Evolutionary conservation across 2,329 filamentous ascomycete genomes (phyloP).

Genomic region (Orbilia blumenaviensis): DNA sequence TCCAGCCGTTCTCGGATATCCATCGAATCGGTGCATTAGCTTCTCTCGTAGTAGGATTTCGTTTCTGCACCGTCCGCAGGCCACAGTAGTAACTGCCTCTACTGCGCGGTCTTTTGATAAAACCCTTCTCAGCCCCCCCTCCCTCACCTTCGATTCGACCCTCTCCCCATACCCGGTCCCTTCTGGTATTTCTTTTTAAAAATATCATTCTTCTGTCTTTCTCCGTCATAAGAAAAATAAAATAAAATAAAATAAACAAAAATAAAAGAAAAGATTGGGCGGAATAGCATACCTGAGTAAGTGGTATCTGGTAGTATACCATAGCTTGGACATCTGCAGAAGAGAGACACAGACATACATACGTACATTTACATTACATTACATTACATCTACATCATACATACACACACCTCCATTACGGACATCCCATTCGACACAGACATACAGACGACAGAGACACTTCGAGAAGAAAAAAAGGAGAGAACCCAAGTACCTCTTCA

Average conservation of each 20-base stretch:
- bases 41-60: slow-evolving; percentile 41
- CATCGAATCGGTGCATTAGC: slow-evolving; percentile 9
- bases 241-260: no score
- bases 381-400: not conserved
- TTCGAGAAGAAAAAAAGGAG: no score
- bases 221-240: no score
- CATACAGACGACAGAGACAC: no score
- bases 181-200: not conserved
- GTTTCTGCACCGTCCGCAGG: slow-evolving; percentile 1
- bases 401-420: no score
- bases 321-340: slow-evolving; percentile 1
- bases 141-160: no score
- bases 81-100: not conserved
- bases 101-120: slow-evolving; percentile 29
- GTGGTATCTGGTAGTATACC: not conserved
- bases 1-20: slow-evolving; percentile 46
- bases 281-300: not conserved
- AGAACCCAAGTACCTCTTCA: no score
- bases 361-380: no score
- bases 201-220: not conserved
- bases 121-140: slow-evolving; percentile 18
- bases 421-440: no score
- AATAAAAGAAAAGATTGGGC: slow-evolving; percentile 6
- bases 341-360: not conserved
- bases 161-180: slow-evolving; percentile 6